Conservation (phyloP, 176 grass and related monocot genomes). For the Avena insularis region DNA sequence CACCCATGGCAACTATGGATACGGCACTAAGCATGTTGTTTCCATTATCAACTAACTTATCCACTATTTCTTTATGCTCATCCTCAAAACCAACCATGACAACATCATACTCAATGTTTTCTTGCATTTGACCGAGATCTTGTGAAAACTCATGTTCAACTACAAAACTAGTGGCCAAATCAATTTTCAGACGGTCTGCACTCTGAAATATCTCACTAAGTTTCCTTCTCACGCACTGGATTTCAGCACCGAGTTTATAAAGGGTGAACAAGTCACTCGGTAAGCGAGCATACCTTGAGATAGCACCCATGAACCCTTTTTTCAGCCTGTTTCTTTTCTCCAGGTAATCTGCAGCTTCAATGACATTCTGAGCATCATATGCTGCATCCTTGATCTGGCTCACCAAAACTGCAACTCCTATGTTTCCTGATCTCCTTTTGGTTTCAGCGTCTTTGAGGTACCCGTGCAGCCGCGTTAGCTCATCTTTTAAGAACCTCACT, state of each 20-base stretch:
- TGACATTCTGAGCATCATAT: constrained; percentile 31
- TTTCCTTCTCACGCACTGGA: neutral
- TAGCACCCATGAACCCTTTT: neutral
- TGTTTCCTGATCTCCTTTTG: neutral
- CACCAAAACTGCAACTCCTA: neutral
- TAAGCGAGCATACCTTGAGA: neutral
- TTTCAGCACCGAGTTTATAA: neutral
- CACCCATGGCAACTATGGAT: neutral
- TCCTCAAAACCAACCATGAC: neutral
- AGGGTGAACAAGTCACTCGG: neutral
- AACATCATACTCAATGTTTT: neutral
- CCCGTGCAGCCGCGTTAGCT: neutral
- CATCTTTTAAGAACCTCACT: neutral
- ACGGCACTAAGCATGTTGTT: neutral
- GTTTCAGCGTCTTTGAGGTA: neutral
- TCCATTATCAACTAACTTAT: neutral
- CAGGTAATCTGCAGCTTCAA: neutral
- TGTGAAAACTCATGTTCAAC: neutral
- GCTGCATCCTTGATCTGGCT: constrained; percentile 4
- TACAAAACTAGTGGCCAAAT: neutral
- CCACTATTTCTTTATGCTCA: neutral
- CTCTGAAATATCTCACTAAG: neutral
- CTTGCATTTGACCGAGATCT: neutral
- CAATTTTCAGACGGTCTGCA: neutral
- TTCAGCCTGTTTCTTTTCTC: neutral